Evolutionary conservation across 176 grass and related monocot genomes (phyloP).

Genomic region (Triticum turgidum): DNA sequence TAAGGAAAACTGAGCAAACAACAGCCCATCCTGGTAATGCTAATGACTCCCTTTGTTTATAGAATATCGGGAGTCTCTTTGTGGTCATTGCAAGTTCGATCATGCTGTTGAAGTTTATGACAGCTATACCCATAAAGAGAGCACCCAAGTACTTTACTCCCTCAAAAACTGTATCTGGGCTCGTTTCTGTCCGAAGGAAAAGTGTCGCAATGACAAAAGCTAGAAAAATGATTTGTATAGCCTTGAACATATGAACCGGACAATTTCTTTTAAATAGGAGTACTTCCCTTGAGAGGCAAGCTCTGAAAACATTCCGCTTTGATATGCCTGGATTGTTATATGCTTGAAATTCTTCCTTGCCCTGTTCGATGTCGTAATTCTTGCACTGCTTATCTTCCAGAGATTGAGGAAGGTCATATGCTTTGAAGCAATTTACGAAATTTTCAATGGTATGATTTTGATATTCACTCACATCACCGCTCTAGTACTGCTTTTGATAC

Average conservation of each 20-base stretch:
- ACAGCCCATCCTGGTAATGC: constrained; percentile 63
- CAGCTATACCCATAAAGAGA: constrained; percentile 40
- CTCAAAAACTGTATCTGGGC: constrained; percentile 53
- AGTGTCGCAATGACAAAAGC: constrained; percentile 76
- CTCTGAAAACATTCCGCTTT: constrained; percentile 71
- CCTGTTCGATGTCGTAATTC: constrained; percentile 4
- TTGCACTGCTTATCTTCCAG: constrained; percentile 24
- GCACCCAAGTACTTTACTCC: constrained; percentile 73
- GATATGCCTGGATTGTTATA: constrained; percentile 45
- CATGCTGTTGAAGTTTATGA: constrained; percentile 86
- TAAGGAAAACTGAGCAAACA: constrained; percentile 66
- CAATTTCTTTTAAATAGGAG: constrained; percentile 75
- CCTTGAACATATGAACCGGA: constrained; percentile 83
- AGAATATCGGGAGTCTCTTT: constrained; percentile 78
- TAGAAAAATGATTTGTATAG: constrained; percentile 66
- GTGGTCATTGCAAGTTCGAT: constrained; percentile 84
- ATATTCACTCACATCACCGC: constrained; percentile 49
- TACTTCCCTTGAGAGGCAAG: constrained; percentile 76
- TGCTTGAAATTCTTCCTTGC: constrained; percentile 14
- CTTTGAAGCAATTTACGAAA: constrained; percentile 48
- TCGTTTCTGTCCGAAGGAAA: constrained; percentile 68
- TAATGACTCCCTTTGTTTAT: constrained; percentile 56
- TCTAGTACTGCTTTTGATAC: constrained; percentile 81
- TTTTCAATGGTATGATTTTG: constrained; percentile 54
- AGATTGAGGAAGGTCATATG: constrained; percentile 33